Base-by-base conservation (phyloP, 2,329 filamentous ascomycete species). In the Diplodia scrobiculata region DNA sequence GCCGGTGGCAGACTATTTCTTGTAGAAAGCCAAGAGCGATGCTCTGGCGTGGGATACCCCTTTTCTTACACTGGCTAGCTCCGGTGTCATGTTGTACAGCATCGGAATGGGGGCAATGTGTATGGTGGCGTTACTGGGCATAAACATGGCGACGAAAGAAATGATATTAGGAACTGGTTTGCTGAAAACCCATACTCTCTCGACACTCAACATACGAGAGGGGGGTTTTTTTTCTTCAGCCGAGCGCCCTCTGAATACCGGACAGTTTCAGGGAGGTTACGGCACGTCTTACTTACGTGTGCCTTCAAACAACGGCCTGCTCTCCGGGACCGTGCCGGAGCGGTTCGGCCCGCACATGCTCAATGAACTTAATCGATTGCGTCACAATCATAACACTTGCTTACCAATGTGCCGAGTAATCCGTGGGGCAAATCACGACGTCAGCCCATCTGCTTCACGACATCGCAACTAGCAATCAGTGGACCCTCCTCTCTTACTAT, bases 1-100 rank as follows among this genome's bases (percentile, higher is more conserved):
- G 79, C 95, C 95, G 2, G 92, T 97, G 63, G 92, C 92, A 14
- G 94, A 98, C 80, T 99, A 98, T 82, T 99, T 99, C 78, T 82
- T 99, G 79, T 83, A 73, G 50, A 62, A 21, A 59, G 60, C 48
- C 38, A 36, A 41, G 60, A 48, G 19, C 25, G 5, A 34, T 21
- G 27, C 41, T 50, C 45, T 45, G 29, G 58, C 58, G 27, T 36
- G 41, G 58, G 27, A 62, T 62, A 62, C 58, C 58, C 58, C 58
- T 25, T 50, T 60, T 47, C n/a, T 60, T 47, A n/a, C 58, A 48
- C 58, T 32, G 27, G 58, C 45, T 62, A 62, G 45, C 32, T 36
- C 25, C 45, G 45, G 58, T 62, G 41, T 32, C 48, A 17, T 32
- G 38, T 60, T 62, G 58, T 62, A 62, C 36, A 62, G 58, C 58